Evolutionary conservation across 345 rosid genomes (phyloP), one percentile per base, ranked within the genome.

Genomic region (Brassica juncea): DNA sequence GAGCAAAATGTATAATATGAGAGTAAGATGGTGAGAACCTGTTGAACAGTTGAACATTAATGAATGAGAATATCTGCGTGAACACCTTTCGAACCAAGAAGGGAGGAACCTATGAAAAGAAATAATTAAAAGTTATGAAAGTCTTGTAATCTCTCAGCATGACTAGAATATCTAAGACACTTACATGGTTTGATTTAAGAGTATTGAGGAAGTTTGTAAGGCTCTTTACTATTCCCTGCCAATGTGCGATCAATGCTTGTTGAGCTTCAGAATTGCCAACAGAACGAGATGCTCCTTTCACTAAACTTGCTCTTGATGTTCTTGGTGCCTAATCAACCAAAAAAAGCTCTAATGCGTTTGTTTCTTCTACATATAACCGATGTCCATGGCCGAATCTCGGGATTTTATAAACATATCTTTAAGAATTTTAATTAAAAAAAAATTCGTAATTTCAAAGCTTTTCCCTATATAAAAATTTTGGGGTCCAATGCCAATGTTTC

Each of bases 21-120:
- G 15, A 59, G 31, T 59, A 21, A 58, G 30, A 23, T 10, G 32
- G 64, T 23, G 10, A 15, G 14, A 59, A 59, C 64, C 64, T 59
- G 87, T 91, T 93, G 80, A 91, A 93, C 61, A 93, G 86, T 71
- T 93, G 98, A 81, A 93, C 97, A 63, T 91, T 93, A 87, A 93
- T 88, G 86, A 93, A 93, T 58, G 97, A 93, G 85, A 91, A 91
- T 80, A 93, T 93, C 71, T 93, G 98, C 5, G 91, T 88, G 80
- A 93, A 93, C 78, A 91, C 94, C 83, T 93, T 91, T 0, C 98
- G 87, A 42, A 91, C 98, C 78, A 93, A 86, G 83, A 91, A 89
- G 21, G 98, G 94, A 3, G 97, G 98, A 74, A 91, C 98, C 98
- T 75, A 84, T 57, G 78, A 42, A 34, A 39, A 8, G 2, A 9